These are phyloP conservation scores for Blastobotrys persicus DNA, from an alignment of 1,139 yeast species.

Conservation along the genomic window DNA sequence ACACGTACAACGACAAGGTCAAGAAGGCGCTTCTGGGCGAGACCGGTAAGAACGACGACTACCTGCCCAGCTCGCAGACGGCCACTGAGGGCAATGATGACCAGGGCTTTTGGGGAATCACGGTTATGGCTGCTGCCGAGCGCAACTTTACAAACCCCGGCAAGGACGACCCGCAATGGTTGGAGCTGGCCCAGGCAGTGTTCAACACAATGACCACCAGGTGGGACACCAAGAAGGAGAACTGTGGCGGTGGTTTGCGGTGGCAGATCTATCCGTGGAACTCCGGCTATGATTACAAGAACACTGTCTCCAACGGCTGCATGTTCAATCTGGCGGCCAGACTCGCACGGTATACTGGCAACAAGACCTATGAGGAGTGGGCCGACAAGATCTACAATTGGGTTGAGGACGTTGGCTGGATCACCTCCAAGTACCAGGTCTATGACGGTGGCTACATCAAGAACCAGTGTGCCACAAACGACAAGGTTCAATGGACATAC, in stretches of 20 bases:
- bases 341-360: constrained; percentile 72
- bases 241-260: constrained; percentile 86
- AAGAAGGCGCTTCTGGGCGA: constrained; percentile 68
- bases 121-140: constrained; percentile 89
- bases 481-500: constrained; percentile 78
- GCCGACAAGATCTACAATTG: constrained; percentile 80
- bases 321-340: constrained; percentile 86
- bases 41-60: constrained; percentile 71
- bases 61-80: constrained; percentile 84
- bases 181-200: constrained; percentile 69
- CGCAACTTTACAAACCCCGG: constrained; percentile 80
- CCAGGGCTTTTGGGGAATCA: constrained; percentile 95
- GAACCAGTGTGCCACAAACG: constrained; percentile 60
- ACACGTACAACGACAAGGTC: constrained; percentile 59
- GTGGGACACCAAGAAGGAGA: constrained; percentile 60
- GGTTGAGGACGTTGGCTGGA: constrained; percentile 62
- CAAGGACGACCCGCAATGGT: constrained; percentile 60
- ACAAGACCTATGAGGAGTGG: constrained; percentile 74
- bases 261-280: constrained; percentile 98
- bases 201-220: constrained; percentile 86
- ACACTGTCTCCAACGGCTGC: constrained; percentile 87
- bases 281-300: constrained; percentile 88
- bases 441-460: constrained; percentile 75
- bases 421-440: constrained; percentile 40
- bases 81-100: constrained; percentile 98